These are phyloP conservation scores for Vanrija sp. DNA, from an alignment of 1,284 basidiomycete species.

Conservation along the genomic window DNA sequence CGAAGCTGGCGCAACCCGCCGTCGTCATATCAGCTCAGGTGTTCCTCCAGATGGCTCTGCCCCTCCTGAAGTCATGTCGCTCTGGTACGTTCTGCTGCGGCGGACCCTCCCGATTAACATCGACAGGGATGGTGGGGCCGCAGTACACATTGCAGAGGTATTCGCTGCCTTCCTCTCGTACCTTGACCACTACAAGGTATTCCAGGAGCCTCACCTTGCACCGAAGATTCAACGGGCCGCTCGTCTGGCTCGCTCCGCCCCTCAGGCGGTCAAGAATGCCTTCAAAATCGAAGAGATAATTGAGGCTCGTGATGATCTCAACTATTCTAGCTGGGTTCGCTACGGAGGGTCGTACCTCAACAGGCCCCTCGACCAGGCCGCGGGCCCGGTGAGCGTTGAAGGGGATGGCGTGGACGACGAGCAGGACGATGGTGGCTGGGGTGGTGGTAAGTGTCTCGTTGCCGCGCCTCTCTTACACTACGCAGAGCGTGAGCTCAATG, in stretches of 20 bases:
- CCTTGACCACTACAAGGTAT: conserved; percentile 24
- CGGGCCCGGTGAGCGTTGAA: not conserved
- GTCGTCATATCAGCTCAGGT: too few species aligned
- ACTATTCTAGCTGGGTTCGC: conserved; percentile 26
- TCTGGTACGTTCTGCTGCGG: conserved; percentile 6
- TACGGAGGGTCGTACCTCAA: conserved; percentile 25
- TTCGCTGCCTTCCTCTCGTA: conserved; percentile 34
- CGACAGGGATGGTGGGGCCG: conserved; percentile 31
- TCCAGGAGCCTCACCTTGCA: conserved; percentile 24
- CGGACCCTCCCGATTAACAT: conserved; percentile 1
- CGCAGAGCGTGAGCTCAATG: not conserved
- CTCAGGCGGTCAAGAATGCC: conserved; percentile 17
- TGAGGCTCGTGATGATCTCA: conserved; percentile 13
- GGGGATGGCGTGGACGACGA: not conserved
- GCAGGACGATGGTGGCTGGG: conserved; percentile 24
- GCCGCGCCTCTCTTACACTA: not conserved
- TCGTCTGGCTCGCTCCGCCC: conserved; percentile 24
- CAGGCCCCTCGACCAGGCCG: conserved; percentile 10
- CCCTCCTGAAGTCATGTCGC: not conserved
- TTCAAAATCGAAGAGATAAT: conserved; percentile 32
- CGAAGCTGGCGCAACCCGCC: conserved; percentile 18
- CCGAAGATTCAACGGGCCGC: conserved; percentile 17
- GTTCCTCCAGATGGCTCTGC: too few species aligned
- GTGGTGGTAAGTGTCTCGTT: conserved; percentile 6
- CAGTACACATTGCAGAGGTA: conserved; percentile 29